These are phyloP conservation scores for Kregervanrija delftensis DNA, from an alignment of 805 yeast genomes.

Conservation along the genomic window DNA sequence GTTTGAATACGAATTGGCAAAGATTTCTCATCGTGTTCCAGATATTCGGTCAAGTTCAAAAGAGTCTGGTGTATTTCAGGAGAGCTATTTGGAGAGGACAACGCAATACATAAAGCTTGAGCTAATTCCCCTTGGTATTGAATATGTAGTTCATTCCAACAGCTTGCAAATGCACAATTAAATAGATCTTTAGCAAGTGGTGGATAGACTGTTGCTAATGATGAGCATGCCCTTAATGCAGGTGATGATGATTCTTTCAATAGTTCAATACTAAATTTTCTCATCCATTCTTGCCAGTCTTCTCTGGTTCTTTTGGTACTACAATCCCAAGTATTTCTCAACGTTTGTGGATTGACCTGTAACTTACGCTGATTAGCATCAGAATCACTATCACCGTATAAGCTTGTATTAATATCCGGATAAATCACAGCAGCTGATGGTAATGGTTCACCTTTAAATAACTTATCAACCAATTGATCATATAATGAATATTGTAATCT, in stretches of 20 bases:
- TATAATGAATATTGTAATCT: constrained; percentile 66
- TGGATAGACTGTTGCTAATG: constrained; percentile 76
- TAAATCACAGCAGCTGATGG: constrained; percentile 71
- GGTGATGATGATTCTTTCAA: constrained; percentile 91
- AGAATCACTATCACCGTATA: constrained; percentile 47
- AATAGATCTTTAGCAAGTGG: constrained; percentile 87
- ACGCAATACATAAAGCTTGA: constrained; percentile 76
- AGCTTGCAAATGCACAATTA: constrained; percentile 90
- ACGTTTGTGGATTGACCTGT: constrained; percentile 55
- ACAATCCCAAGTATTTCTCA: constrained; percentile 89
- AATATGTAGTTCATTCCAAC: constrained; percentile 89
- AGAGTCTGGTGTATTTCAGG: constrained; percentile 93
- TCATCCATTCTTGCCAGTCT: constrained; percentile 98
- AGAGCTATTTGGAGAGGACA: constrained; percentile 85
- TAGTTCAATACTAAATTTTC: constrained; percentile 76
- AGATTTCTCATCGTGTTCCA: constrained; percentile 96
- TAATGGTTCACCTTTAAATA: constrained; percentile 77
- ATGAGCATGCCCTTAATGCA: constrained; percentile 88
- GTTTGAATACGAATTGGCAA: constrained; percentile 87
- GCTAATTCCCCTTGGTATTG: constrained; percentile 87
- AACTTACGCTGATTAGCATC: constrained; percentile 69
- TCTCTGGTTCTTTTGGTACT: constrained; percentile 82
- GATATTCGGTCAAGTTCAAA: constrained; percentile 84
- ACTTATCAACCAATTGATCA: constrained; percentile 72
- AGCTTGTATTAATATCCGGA: constrained; percentile 38